These are phyloP conservation scores for Nephromyces sp. DNA, from an alignment of 169 alveolate genomes.

Conservation along the genomic window DNA sequence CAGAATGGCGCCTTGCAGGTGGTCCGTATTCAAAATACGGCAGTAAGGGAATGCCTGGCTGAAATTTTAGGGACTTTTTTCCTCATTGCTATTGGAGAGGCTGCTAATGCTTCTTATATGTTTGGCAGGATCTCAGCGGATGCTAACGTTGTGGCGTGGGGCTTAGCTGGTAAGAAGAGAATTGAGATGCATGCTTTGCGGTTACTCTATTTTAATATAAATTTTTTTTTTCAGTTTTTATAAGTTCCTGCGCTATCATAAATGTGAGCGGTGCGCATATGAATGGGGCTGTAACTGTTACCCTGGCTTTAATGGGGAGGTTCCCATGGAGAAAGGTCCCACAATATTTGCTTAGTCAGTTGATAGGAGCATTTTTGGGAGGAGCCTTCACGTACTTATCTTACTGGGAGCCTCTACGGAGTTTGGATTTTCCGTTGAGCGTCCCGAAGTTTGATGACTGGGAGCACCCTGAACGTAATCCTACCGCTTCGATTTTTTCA, in stretches of 20 bases:
- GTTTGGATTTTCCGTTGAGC: not conserved
- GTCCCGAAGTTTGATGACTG: too few relatives aligned
- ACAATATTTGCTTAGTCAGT: not conserved
- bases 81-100: not conserved
- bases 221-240: too few relatives aligned
- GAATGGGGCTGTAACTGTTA: not conserved
- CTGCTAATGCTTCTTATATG: too few relatives aligned
- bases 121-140: too few relatives aligned
- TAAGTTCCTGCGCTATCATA: too few relatives aligned
- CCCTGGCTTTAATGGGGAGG: not conserved
- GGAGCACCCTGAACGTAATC: not conserved
- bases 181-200: too few relatives aligned
- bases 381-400: not conserved
- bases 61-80: not conserved
- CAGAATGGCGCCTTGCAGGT: too few relatives aligned
- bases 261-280: constrained; percentile 1
- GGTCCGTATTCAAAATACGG: not conserved
- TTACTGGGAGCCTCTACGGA: not conserved
- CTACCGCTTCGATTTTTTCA: not conserved
- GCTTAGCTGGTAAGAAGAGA: too few relatives aligned
- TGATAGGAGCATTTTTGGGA: not conserved
- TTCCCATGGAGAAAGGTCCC: not conserved
- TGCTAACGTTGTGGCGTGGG: too few relatives aligned
- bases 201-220: too few relatives aligned
- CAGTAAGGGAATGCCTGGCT: not conserved